A percentile compares a stretch with the other conserved stretches of the same genome.
phyloP scores from a whole-genome alignment of 495 filamentous ascomycete species.

The Hypoxylon fragiforme region DNA sequence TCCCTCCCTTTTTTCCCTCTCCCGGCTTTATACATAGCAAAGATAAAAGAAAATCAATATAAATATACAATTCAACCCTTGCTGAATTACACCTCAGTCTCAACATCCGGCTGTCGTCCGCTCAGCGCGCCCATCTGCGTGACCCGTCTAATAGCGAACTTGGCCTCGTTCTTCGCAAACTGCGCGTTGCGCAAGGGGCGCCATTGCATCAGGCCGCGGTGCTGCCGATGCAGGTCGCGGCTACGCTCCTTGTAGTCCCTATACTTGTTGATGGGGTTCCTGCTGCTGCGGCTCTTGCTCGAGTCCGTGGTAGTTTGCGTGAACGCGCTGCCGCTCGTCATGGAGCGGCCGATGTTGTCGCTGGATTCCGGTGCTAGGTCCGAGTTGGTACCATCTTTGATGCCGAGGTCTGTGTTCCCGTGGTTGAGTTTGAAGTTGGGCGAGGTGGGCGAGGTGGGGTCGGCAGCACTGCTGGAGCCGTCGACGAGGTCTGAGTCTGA shows the following conservation, averaged over 20 bases:
- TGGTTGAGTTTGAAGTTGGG: conserved; percentile 9
- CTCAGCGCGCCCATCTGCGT: conserved; percentile 58
- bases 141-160: conserved; percentile 61
- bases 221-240: conserved; percentile 65
- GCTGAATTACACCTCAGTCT: conserved; percentile 65
- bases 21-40: too few species aligned
- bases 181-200: conserved; percentile 68
- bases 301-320: conserved; percentile 22
- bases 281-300: conserved; percentile 34
- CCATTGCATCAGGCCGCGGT: conserved; percentile 77
- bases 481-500: conserved; percentile 52
- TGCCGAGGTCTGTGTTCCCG: conserved; percentile 47
- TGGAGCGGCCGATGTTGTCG: not conserved
- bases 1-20: not conserved
- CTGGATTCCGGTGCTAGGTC: not conserved
- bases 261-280: conserved; percentile 51
- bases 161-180: conserved; percentile 72
- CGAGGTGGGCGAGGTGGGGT: conserved; percentile 1
- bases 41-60: not conserved
- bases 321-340: conserved; percentile 10
- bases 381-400: conserved; percentile 45
- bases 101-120: conserved; percentile 69
- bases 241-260: conserved; percentile 58
- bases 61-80: too few species aligned
- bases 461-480: conserved; percentile 39